Evolutionary conservation across 176 grass and related monocot species (phyloP), one percentile per base, ranked within the genome.

Genomic region (Chrysopogon serrulatus): DNA sequence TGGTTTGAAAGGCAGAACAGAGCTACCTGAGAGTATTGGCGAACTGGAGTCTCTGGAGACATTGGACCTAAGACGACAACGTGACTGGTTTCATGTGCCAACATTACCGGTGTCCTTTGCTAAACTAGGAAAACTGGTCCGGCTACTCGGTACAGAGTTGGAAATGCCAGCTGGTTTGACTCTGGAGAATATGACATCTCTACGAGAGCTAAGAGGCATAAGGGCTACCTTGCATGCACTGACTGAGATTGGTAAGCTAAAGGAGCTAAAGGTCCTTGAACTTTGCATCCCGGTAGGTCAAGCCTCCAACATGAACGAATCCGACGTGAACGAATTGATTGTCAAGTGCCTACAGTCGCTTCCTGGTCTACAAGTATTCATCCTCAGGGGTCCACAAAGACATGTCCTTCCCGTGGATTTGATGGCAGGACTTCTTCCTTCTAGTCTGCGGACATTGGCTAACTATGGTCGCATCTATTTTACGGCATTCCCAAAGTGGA

Each of bases 391-490:
- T 2, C 17, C 15, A n/a, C n/a, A n/a, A 0, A 23, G 1, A 0
- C n/a, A n/a, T n/a, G n/a, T n/a, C n/a, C n/a, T n/a, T 47, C 23
- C 5, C 3, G 44, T 56, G 31, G 48, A 75, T 13, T 14, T 53
- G 5, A 24, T 76, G 73, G 30, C 19, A n/a, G n/a, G n/a, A 26
- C 49, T 26, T 1, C 1, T 57, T 39, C 33, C 49, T 76, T 59
- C 32, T 19, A 2, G 73, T 39, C 33, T 59, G 49, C 49, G 4
- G 32, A 37, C 30, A 5, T 59, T 76, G 21, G 5, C 24, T 6
- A 1, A 1, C 2, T 1, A 0, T 19, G 47, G 47, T 16, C 2
- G 6, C n/a, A n/a, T n/a, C 6, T 2, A 1, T 5, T 1, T 10
- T 37, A 9, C 1, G 12, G 33, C 49, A 41, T 77, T 78, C 14